Percentiles rank a stretch among this genome's conserved stretches.
Conservation (phyloP, 2,329 filamentous ascomycete genomes). For the Fusarium incarnatum region DNA sequence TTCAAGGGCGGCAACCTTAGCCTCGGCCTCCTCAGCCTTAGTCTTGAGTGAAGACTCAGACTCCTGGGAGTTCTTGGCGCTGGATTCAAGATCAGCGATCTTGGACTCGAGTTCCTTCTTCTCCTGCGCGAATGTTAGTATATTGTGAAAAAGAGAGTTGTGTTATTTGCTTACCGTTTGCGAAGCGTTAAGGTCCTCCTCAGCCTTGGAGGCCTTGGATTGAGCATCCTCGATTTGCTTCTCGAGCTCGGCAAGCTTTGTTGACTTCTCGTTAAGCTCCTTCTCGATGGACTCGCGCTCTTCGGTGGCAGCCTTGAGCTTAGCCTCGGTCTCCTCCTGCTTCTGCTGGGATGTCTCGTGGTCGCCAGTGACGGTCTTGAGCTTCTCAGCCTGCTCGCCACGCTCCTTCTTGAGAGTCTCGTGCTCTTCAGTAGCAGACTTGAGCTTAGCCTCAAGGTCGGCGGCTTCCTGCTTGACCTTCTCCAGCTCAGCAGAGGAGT, state of each 20-base stretch:
- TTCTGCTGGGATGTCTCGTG: constrained; percentile 36
- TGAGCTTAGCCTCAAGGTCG: constrained; percentile 45
- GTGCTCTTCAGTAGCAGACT: constrained; percentile 40
- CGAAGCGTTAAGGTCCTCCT: constrained; percentile 52
- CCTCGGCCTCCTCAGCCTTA: constrained; percentile 28
- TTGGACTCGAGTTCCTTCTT: constrained; percentile 40
- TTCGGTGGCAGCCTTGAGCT: constrained; percentile 44
- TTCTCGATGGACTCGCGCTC: constrained; percentile 49
- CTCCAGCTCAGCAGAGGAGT: constrained; percentile 41
- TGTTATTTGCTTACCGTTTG: constrained; percentile 46
- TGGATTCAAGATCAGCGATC: constrained; percentile 33
- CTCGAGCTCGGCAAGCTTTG: constrained; percentile 48
- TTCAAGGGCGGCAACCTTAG: constrained; percentile 18
- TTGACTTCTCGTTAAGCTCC: constrained; percentile 47
- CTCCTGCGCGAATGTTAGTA: constrained; percentile 39
- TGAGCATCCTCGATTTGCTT: constrained; percentile 51
- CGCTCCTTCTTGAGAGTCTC: constrained; percentile 41
- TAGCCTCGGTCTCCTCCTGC: constrained; percentile 39
- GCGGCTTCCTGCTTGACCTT: constrained; percentile 33
- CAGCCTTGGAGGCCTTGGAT: constrained; percentile 52
- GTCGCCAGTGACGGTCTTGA: constrained; percentile 32
- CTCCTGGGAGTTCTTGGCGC: constrained; percentile 33
- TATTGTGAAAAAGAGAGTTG: neutral
- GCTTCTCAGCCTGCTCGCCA: constrained; percentile 38
- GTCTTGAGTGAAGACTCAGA: constrained; percentile 36